Conservation (phyloP, 2,329 filamentous ascomycete genomes). For the Monosporascus sp. region DNA sequence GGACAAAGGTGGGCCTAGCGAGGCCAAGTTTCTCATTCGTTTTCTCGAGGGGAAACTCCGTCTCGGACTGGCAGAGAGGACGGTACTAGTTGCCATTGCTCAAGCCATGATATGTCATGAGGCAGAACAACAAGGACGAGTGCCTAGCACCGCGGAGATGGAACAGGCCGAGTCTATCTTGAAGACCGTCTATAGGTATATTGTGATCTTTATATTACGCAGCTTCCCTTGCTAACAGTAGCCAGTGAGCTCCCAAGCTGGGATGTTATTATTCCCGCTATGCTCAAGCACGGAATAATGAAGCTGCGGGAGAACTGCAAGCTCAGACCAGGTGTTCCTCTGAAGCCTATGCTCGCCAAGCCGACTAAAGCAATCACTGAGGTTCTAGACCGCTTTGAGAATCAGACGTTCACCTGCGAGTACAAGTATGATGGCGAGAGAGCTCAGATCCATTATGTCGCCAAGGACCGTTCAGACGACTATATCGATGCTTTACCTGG, state of each 20-base stretch:
- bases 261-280: slow-evolving; percentile 86
- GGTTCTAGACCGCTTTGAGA: slow-evolving; percentile 92
- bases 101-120: slow-evolving; percentile 87
- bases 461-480: slow-evolving; percentile 68
- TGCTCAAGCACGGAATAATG: slow-evolving; percentile 81
- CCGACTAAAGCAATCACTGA: slow-evolving; percentile 98
- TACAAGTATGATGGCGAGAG: slow-evolving; percentile 98
- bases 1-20: slow-evolving; percentile 88
- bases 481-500: slow-evolving; percentile 57
- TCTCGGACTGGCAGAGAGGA: slow-evolving; percentile 86
- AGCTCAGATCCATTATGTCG: slow-evolving; percentile 97
- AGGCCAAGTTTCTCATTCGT: slow-evolving; percentile 89
- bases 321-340: slow-evolving; percentile 83
- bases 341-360: slow-evolving; percentile 98
- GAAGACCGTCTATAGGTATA: slow-evolving; percentile 83
- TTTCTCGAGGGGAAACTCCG: slow-evolving; percentile 93
- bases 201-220: slow-evolving; percentile 1
- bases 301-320: slow-evolving; percentile 81
- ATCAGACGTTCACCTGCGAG: slow-evolving; percentile 93
- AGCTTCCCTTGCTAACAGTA: slow-evolving; percentile 25
- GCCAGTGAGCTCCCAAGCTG: slow-evolving; percentile 89
- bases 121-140: slow-evolving; percentile 61
- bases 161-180: slow-evolving; percentile 79
- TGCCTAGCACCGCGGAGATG: slow-evolving; percentile 69
- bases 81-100: slow-evolving; percentile 81